These are phyloP conservation scores for Alternaria postmessia DNA, from an alignment of 2,329 filamentous ascomycete species.

Conservation along the genomic window DNA sequence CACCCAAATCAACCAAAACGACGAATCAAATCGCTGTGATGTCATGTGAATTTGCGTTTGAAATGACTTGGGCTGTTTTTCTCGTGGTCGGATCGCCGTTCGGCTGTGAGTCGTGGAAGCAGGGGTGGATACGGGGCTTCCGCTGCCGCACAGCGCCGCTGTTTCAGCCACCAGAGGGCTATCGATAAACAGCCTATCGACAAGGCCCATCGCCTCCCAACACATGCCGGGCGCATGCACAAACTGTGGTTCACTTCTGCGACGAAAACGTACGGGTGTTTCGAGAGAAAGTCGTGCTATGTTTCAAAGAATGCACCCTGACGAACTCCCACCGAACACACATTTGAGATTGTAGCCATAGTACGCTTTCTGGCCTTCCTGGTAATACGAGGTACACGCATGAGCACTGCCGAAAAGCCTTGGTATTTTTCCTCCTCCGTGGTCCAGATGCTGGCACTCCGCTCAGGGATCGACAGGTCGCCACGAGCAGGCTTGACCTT, in stretches of 20 bases:
- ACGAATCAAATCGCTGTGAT: constrained; percentile 21
- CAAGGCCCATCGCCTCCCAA: constrained; percentile 18
- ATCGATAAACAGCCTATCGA: constrained; percentile 27
- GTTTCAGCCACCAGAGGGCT: constrained; percentile 28
- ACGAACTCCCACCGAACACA: not conserved
- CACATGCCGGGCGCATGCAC: constrained; percentile 13
- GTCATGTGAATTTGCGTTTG: constrained; percentile 17
- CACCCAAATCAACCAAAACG: constrained; percentile 5
- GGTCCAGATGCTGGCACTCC: constrained; percentile 4
- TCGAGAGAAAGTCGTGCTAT: constrained; percentile 6
- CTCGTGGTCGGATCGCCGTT: constrained; percentile 17
- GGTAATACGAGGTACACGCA: constrained; percentile 7
- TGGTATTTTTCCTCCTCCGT: not conserved
- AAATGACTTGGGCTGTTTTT: constrained; percentile 13
- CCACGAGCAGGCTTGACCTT: constrained; percentile 4
- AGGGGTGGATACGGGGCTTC: constrained; percentile 16
- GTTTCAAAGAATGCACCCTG: constrained; percentile 10
- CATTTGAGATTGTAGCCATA: not conserved
- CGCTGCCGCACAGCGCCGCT: constrained; percentile 22
- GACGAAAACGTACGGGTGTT: constrained; percentile 2
- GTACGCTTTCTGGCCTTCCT: not conserved
- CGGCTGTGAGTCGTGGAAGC: constrained; percentile 16
- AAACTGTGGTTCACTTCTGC: constrained; percentile 8
- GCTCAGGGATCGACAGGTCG: constrained; percentile 1
- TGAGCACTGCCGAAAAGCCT: constrained; percentile 8